A percentile compares a stretch with the other conserved stretches of the same genome.
phyloP scores from a whole-genome alignment of 805 yeast species.

The Saitoella complicata region DNA sequence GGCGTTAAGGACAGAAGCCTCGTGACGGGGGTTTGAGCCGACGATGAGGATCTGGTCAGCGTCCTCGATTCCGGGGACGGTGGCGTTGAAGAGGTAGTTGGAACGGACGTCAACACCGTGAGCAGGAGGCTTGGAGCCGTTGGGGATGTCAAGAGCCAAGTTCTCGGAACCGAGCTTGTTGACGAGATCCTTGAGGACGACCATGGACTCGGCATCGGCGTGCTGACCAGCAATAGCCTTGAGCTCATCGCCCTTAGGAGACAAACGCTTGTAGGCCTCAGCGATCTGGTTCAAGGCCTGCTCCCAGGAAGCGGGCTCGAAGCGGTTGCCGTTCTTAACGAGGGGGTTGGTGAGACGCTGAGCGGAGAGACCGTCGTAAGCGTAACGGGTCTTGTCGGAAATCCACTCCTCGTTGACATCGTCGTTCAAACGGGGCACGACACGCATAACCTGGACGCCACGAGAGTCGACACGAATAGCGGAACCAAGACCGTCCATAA shows the following conservation, averaged over 20 bases:
- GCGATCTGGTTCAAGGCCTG: slow-evolving; percentile 61
- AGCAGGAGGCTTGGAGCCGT: slow-evolving; percentile 37
- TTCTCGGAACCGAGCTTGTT: slow-evolving; percentile 71
- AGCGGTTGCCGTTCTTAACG: slow-evolving; percentile 50
- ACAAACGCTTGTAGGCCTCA: slow-evolving; percentile 36
- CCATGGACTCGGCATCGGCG: slow-evolving; percentile 68
- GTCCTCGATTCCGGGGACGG: slow-evolving; percentile 62
- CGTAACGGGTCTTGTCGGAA: slow-evolving; percentile 72
- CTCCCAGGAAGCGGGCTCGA: slow-evolving; percentile 72
- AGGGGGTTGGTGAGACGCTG: slow-evolving; percentile 75
- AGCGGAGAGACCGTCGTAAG: slow-evolving; percentile 70
- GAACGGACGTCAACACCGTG: slow-evolving; percentile 63
- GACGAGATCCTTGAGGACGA: slow-evolving; percentile 62
- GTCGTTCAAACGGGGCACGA: slow-evolving; percentile 70
- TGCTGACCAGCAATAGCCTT: slow-evolving; percentile 73
- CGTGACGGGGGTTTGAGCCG: slow-evolving; percentile 80
- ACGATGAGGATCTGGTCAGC: slow-evolving; percentile 68
- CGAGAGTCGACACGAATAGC: slow-evolving; percentile 72
- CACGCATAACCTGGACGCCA: slow-evolving; percentile 77
- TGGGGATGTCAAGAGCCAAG: slow-evolving; percentile 51
- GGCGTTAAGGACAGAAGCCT: slow-evolving; percentile 75
- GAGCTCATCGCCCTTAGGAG: slow-evolving; percentile 52
- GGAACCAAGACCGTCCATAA: slow-evolving; percentile 68
- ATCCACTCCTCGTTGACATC: slow-evolving; percentile 87
- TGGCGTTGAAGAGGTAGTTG: slow-evolving; percentile 64